Conservation (phyloP, 2,329 filamentous ascomycete species). For the Colletotrichum aenigma region DNA sequence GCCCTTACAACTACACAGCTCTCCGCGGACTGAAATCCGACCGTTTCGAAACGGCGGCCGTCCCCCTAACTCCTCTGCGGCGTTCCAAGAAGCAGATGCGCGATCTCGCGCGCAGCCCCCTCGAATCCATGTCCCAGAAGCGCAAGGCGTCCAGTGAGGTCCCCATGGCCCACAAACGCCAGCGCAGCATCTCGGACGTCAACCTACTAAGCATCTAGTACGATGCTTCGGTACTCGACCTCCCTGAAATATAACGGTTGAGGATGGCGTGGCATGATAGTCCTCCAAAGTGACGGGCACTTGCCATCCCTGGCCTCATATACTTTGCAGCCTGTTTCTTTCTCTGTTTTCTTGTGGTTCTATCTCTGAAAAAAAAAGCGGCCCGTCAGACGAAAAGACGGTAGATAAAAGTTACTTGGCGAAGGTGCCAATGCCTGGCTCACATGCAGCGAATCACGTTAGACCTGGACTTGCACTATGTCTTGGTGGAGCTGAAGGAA, state of each 20-base stretch:
- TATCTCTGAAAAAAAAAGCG: background rate
- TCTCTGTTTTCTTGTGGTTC: constrained; percentile 21
- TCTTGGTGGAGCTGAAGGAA: background rate
- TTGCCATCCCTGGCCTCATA: constrained; percentile 48
- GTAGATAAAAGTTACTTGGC: constrained; percentile 8
- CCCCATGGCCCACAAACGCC: constrained; percentile 54
- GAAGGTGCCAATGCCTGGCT: background rate
- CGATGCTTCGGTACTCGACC: constrained; percentile 1
- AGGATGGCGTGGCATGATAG: constrained; percentile 46
- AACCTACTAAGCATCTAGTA: constrained; percentile 49
- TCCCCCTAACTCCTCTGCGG: constrained; percentile 71
- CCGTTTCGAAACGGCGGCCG: constrained; percentile 67
- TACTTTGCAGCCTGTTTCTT: background rate
- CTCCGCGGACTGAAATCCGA: constrained; percentile 69
- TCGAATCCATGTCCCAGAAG: constrained; percentile 54
- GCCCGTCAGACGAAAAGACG: background rate
- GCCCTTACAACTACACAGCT: constrained; percentile 63
- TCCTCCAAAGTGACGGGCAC: constrained; percentile 20
- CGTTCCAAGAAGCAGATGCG: constrained; percentile 56
- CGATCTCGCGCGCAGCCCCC: constrained; percentile 53
- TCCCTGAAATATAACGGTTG: constrained; percentile 39
- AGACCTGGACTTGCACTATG: background rate
- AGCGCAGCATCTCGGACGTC: constrained; percentile 64
- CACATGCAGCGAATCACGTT: background rate
- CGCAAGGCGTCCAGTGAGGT: constrained; percentile 57